phyloP scores from a whole-genome alignment of 805 yeast genomes.

The Kodamaea laetipori region DNA sequence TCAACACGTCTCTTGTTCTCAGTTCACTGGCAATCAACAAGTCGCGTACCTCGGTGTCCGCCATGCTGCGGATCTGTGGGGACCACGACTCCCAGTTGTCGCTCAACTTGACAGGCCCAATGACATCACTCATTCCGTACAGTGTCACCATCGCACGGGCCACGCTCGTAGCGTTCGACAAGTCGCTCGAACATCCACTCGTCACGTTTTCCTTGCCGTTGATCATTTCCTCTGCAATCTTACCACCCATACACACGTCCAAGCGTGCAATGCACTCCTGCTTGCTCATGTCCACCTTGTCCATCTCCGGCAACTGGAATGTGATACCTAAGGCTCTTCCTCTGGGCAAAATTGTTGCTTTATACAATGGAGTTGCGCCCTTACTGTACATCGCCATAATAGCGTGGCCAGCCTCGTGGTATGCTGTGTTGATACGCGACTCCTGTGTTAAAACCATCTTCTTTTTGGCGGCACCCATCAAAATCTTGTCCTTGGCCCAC shows the following conservation, averaged over 20 bases:
- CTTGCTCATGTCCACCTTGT: constrained; percentile 89
- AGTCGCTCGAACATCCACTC: constrained; percentile 92
- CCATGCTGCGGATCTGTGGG: constrained; percentile 79
- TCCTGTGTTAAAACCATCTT: constrained; percentile 98
- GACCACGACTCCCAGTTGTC: constrained; percentile 98
- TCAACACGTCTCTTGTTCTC: constrained; percentile 71
- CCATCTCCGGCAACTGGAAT: constrained; percentile 97
- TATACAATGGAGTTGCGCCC: constrained; percentile 93
- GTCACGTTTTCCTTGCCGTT: constrained; percentile 93
- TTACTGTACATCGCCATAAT: constrained; percentile 93
- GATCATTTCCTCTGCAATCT: constrained; percentile 91
- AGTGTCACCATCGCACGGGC: constrained; percentile 97
- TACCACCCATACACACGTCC: constrained; percentile 99
- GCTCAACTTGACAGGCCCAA: constrained; percentile 88
- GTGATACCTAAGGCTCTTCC: constrained; percentile 97
- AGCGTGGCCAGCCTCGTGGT: constrained; percentile 99
- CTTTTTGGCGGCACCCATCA: constrained; percentile 97
- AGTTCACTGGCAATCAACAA: constrained; percentile 73
- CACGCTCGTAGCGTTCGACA: constrained; percentile 83
- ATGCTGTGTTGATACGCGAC: constrained; percentile 90
- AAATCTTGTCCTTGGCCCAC: constrained; percentile 98
- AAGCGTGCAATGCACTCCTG: constrained; percentile 86
- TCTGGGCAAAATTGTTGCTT: constrained; percentile 95
- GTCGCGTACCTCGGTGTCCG: constrained; percentile 87
- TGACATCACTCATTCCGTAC: constrained; percentile 92